These are phyloP conservation scores for Botryosphaeria agaves DNA, from an alignment of 2,329 filamentous ascomycete genomes.

Conservation along the genomic window DNA sequence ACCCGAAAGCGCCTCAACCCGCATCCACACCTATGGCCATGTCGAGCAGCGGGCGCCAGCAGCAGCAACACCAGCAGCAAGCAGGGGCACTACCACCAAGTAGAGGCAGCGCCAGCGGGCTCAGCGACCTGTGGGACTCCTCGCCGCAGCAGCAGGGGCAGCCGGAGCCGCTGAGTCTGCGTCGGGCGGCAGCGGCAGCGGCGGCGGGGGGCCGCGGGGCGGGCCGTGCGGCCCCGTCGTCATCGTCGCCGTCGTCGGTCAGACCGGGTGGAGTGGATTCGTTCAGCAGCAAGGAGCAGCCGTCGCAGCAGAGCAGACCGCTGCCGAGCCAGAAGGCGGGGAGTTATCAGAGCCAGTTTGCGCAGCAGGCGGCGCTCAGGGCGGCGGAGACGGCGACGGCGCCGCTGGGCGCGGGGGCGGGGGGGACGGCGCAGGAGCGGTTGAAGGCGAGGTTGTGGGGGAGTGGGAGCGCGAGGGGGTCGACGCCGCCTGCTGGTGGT, in stretches of 20 bases:
- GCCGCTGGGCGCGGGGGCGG: slow-evolving; percentile 21
- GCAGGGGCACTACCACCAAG: slow-evolving; percentile 14
- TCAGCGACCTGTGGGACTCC: slow-evolving; percentile 43
- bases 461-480: slow-evolving; percentile 41
- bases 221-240: no score
- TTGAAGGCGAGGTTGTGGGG: slow-evolving; percentile 67
- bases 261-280: no score
- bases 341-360: slow-evolving; percentile 47
- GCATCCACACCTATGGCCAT: slow-evolving; percentile 24
- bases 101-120: slow-evolving; percentile 24
- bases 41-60: slow-evolving; percentile 12
- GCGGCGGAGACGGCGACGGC: slow-evolving; percentile 20
- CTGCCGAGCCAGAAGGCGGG: slow-evolving; percentile 57
- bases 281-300: slow-evolving; percentile 8
- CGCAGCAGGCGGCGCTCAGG: slow-evolving; percentile 17
- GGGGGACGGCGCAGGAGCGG: slow-evolving; percentile 57
- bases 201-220: slow-evolving; percentile 19
- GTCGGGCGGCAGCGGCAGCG: slow-evolving; percentile 12
- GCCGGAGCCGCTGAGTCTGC: slow-evolving; percentile 25
- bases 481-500: slow-evolving; percentile 13
- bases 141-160: slow-evolving; percentile 22
- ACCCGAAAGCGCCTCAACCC: slow-evolving; percentile 57
- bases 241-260: no score
- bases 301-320: slow-evolving; percentile 32
- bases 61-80: slow-evolving; percentile 12